These are phyloP conservation scores for Psidium guajava DNA, from an alignment of 345 rosid genomes.

Conservation along the genomic window DNA sequence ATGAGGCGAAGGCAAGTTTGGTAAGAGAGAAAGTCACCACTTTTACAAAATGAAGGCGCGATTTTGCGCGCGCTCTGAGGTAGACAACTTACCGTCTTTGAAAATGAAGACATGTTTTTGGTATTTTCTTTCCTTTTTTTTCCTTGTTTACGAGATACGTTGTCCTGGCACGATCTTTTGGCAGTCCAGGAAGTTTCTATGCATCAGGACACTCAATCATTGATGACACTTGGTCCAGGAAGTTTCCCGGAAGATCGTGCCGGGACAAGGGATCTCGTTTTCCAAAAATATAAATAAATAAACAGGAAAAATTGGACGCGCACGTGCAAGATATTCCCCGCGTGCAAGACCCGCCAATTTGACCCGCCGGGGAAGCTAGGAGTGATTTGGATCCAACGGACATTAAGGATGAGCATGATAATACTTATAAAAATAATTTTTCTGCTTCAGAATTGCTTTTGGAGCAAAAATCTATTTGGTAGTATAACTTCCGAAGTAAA, in stretches of 20 bases:
- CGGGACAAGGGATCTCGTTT: too few species aligned
- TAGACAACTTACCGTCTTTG: not conserved
- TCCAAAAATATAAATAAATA: too few species aligned
- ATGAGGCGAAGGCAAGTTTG: not conserved
- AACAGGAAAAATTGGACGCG: not conserved
- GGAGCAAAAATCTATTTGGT: too few species aligned
- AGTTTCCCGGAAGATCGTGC: too few species aligned
- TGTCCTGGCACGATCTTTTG: not conserved
- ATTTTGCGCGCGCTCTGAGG: not conserved
- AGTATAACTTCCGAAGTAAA: too few species aligned
- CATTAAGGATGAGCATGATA: too few species aligned
- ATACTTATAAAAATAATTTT: too few species aligned
- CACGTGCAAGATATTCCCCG: not conserved
- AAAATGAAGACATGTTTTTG: not conserved
- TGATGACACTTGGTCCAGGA: too few species aligned
- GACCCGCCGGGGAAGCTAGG: not conserved
- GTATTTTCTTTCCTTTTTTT: not conserved
- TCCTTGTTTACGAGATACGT: not conserved
- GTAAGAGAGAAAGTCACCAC: accelerated
- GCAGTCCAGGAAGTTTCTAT: too few species aligned
- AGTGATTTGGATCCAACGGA: not conserved
- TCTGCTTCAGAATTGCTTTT: too few species aligned
- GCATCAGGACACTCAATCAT: too few species aligned
- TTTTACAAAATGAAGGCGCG: accelerated
- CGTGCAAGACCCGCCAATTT: not conserved